phyloP scores from a whole-genome alignment of 1,284 basidiomycete species.

The Ceratobasidium theobromae region DNA sequence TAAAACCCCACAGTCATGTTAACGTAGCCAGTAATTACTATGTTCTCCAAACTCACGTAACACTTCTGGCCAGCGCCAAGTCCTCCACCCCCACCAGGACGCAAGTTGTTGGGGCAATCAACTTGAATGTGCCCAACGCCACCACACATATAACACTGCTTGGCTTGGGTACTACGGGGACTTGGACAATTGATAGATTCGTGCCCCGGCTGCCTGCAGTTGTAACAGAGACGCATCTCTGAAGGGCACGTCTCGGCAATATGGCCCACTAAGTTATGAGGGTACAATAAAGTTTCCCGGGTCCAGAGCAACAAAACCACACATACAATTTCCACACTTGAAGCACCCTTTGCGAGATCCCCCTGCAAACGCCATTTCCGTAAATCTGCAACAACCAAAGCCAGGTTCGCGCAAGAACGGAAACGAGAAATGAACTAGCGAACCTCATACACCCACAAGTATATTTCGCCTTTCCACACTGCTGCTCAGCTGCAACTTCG shows the following conservation, averaged over 20 bases:
- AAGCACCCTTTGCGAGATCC: constrained; percentile 66
- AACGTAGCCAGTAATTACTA: neutral
- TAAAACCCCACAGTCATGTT: neutral
- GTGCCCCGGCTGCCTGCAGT: constrained; percentile 87
- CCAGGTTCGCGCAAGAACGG: neutral
- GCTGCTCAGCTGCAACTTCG: constrained; percentile 16
- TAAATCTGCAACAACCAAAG: neutral
- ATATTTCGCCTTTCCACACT: constrained; percentile 1
- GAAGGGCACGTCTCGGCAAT: constrained; percentile 88
- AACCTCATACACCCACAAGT: constrained; percentile 2
- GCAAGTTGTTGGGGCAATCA: constrained; percentile 75
- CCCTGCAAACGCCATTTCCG: constrained; percentile 17
- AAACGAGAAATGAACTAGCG: neutral
- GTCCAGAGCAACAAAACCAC: neutral
- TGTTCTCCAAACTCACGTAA: constrained; percentile 61
- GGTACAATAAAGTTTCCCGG: constrained; percentile 37
- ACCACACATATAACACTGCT: constrained; percentile 80
- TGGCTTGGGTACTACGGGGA: constrained; percentile 72
- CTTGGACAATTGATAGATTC: constrained; percentile 83
- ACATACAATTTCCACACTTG: constrained; percentile 50
- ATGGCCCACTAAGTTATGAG: constrained; percentile 66
- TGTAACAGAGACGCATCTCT: constrained; percentile 86
- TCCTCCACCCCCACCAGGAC: constrained; percentile 48
- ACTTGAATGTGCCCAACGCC: constrained; percentile 75
- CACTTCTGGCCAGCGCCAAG: constrained; percentile 73